Evolutionary conservation across 495 filamentous ascomycete genomes (phyloP).

Genomic region (Stereocaulon alpinum): DNA sequence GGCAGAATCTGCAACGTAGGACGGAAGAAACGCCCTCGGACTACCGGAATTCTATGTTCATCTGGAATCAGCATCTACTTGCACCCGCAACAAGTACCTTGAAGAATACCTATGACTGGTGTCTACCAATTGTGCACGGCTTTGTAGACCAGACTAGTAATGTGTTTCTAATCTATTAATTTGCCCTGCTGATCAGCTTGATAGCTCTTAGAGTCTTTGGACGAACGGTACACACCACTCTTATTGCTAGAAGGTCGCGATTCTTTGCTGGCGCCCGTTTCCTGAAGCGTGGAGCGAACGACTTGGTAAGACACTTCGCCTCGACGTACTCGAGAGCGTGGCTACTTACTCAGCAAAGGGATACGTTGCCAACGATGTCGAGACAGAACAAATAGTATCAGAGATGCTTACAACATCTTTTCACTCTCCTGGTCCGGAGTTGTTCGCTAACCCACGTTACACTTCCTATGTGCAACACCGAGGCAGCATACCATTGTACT

Average conservation of each 20-base stretch:
- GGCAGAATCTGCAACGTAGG: constrained; percentile 56
- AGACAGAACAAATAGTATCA: constrained; percentile 96
- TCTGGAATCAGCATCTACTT: constrained; percentile 91
- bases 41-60: constrained; percentile 89
- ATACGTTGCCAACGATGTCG: constrained; percentile 98
- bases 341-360: constrained; percentile 37
- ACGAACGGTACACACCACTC: constrained; percentile 75
- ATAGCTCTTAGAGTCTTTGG: constrained; percentile 71
- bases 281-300: constrained; percentile 89
- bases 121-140: constrained; percentile 88
- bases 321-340: background rate
- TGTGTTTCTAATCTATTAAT: constrained; percentile 5
- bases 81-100: constrained; percentile 59
- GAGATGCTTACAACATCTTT: constrained; percentile 91
- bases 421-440: constrained; percentile 75
- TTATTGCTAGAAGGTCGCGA: constrained; percentile 85
- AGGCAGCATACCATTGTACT: constrained; percentile 92
- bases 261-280: constrained; percentile 93
- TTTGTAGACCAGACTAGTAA: constrained; percentile 77
- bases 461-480: constrained; percentile 96
- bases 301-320: constrained; percentile 40
- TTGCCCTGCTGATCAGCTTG: background rate
- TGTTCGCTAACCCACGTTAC: constrained; percentile 81
- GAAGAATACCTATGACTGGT: constrained; percentile 86
- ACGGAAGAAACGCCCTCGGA: constrained; percentile 43